phyloP scores from a whole-genome alignment of 768 basidiomycete genomes.

The Cytidiella melzeri region DNA sequence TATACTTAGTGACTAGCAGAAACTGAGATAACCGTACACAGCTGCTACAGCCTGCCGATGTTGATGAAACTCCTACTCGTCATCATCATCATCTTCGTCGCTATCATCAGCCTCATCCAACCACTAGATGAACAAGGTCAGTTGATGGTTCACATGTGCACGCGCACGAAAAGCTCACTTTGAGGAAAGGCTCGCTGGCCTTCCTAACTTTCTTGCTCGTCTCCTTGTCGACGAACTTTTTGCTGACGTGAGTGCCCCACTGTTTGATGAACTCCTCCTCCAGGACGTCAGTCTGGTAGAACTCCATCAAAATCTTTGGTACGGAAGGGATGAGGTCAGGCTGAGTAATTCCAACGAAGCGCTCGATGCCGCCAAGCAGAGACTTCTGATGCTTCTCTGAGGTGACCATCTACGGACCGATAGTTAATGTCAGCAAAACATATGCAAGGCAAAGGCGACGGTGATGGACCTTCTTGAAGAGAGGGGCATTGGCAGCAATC shows the following conservation, averaged over 20 bases:
- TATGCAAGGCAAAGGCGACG: conserved; percentile 7
- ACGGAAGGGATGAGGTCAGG: conserved; percentile 66
- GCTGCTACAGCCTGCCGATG: not conserved
- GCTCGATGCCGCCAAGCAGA: conserved; percentile 89
- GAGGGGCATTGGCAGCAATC: conserved; percentile 54
- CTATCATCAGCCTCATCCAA: conserved; percentile 85
- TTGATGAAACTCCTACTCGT: conserved; percentile 10
- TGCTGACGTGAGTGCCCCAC: conserved; percentile 96
- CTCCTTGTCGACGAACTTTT: conserved; percentile 95
- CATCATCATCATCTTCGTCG: conserved; percentile 49
- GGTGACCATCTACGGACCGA: conserved; percentile 59
- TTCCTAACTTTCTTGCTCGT: conserved; percentile 93
- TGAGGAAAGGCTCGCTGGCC: conserved; percentile 92
- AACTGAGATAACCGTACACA: not conserved
- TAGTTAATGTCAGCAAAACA: not conserved
- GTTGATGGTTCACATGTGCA: conserved; percentile 2
- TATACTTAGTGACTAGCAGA: too few relatives aligned
- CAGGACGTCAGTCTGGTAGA: conserved; percentile 89
- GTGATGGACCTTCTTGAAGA: conserved; percentile 68
- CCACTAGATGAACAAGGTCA: conserved; percentile 47
- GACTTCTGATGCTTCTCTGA: conserved; percentile 96
- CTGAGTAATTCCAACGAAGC: conserved; percentile 67
- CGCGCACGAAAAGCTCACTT: conserved; percentile 39
- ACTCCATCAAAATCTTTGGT: conserved; percentile 89
- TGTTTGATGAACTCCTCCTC: conserved; percentile 87